Evolutionary conservation across 169 alveolate species (phyloP), one percentile per base, ranked within the genome.

Genomic region (Plasmodium coatneyi): DNA sequence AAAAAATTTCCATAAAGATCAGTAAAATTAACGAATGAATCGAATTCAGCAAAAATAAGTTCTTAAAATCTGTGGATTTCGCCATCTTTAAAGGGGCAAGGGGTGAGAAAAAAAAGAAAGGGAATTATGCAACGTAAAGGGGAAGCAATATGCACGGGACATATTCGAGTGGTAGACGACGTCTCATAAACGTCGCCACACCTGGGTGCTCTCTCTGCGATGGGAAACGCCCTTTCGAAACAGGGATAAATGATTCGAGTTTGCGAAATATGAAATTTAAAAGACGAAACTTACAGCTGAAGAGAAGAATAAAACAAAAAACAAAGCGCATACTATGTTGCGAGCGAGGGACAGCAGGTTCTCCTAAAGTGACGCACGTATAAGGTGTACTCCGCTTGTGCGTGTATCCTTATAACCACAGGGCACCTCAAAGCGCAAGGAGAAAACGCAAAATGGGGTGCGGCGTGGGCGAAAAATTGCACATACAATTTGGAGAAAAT

Each of bases 31-130:
- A 30, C 30, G 90, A 66, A 49, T 72, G 16, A 16, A 80, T 66
- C 39, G 94, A 89, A 56, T 80, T 78, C 72, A 89, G 7, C 41
- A 89, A 89, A 89, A 89, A 89, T 56, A 89, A 41, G 76, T 89
- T 89, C 54, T 79, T 86, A 22, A 52, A 74, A 12, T 49, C 70
- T 74, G 30, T 46, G 3, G 84, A 74, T 56, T 86, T 86, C 71
- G 78, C 80, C 84, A 82, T 82, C 78, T 28, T 56, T 66, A 22
- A 66, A 25, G 76, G 76, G 76, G 34, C 0, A 9, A 9, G n/a
- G 76, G 36, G 32, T 66, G 39, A 22, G 36, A 60, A 19, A 60
- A 60, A 60, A 66, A 46, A 66, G 9, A 66, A 66, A 60, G 32
- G 32, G 14, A 60, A 60, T 2, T 19, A 60, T n/a, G 32, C 32